Base-by-base conservation (phyloP, 768 basidiomycete genomes). In the Hericium coralloides region DNA sequence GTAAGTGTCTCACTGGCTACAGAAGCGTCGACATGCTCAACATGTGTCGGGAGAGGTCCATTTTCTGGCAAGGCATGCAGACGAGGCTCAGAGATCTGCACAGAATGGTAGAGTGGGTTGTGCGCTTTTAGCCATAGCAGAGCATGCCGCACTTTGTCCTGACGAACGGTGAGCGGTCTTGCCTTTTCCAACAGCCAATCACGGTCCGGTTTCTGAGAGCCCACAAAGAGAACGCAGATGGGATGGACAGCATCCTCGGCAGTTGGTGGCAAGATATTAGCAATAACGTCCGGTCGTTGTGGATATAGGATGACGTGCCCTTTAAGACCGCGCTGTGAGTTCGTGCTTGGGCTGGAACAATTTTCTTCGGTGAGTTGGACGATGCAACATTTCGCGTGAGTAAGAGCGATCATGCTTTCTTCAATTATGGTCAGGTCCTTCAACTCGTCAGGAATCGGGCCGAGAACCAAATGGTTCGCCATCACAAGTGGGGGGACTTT, bases 241-340 rank as follows among this genome's bases (percentile, higher is more conserved):
- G 70, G 69, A 0, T 69, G 62, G 0, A 66, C 43, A 12, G 75
- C 65, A 1, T 75, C 73, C 9, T 69, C 66, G 1, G 76, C 45
- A 4, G 67, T 45, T 0, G 72, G 75, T 0, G 76, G 77, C 2
- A 79, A 56, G 0, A 73, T 12, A 0, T 38, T 26, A 0, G 67
- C 65, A 6, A 76, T 53, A 1, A 50, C 48, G 1, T 65, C 63
- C 2, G 72, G 69, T 7, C 60, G 45, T 54, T 77, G 74, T 3
- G 74, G 75, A 63, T 71, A 74, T 1, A 75, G 66, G 20, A 79
- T 73, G 6, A 74, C 63, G 59, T 77, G 69, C 0, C 77, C 77
- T 53, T 63, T 63, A 9, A 75, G 15, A 0, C 69, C 75, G 2
- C 69, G 53, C 55, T 78, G 74, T 5, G 50, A 20, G 26, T 25